phyloP scores from a whole-genome alignment of 257 asterid genomes.

The Prunella vulgaris region DNA sequence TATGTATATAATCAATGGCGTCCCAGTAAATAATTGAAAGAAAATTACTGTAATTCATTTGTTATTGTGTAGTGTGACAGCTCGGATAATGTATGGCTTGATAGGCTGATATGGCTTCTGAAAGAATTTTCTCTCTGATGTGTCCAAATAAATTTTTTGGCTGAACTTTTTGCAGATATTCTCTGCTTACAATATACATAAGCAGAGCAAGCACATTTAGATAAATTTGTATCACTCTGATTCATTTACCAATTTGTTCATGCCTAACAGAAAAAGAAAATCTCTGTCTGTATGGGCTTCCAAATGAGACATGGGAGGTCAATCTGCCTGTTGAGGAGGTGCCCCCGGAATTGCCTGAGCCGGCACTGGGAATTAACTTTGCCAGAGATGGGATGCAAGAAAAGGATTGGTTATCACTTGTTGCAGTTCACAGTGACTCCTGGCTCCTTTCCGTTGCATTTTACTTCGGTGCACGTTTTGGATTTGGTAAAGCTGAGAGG shows the following conservation, averaged over 20 bases:
- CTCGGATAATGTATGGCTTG: background rate
- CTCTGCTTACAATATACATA: background rate
- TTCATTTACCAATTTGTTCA: background rate
- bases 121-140: background rate
- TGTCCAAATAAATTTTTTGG: too few species aligned
- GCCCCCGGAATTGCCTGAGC: slow-evolving; percentile 87
- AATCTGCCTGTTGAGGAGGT: slow-evolving; percentile 69
- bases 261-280: slow-evolving; percentile 53
- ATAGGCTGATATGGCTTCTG: slow-evolving; percentile 1
- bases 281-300: slow-evolving; percentile 66
- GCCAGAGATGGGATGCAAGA: slow-evolving; percentile 71
- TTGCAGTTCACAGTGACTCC: slow-evolving; percentile 76
- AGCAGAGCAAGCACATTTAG: background rate
- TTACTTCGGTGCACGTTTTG: slow-evolving; percentile 68
- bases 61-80: background rate
- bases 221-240: background rate
- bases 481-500: slow-evolving; percentile 67
- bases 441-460: slow-evolving; percentile 76
- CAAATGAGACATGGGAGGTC: slow-evolving; percentile 74
- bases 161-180: background rate
- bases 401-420: slow-evolving; percentile 66
- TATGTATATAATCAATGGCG: background rate
- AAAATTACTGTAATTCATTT: background rate
- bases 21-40: background rate
- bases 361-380: slow-evolving; percentile 75